Evolutionary conservation across 78 protist genomes (phyloP).

Genomic region (Creolimax fragrantissima): DNA sequence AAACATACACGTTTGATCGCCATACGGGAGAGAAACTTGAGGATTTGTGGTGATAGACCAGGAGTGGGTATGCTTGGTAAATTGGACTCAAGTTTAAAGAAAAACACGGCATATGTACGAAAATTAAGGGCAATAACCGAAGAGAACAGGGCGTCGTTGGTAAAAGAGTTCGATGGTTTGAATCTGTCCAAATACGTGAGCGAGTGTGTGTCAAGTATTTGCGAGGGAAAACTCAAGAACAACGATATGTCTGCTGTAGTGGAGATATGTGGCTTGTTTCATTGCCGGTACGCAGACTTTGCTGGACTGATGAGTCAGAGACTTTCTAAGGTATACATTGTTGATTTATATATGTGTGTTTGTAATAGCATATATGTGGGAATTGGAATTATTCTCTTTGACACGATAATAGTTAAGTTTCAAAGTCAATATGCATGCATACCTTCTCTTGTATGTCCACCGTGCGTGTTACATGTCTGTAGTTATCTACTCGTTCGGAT

Average conservation of each 20-base stretch:
- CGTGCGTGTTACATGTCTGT: too few species aligned
- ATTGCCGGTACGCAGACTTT: slow-evolving; percentile 22
- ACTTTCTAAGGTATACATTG: background rate
- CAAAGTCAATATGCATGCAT: too few species aligned
- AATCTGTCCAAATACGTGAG: slow-evolving; percentile 23
- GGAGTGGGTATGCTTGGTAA: background rate
- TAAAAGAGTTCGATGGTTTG: background rate
- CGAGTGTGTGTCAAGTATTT: slow-evolving; percentile 19
- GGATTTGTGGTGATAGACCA: background rate
- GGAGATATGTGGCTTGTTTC: background rate
- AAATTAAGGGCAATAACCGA: background rate
- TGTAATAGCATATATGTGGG: too few species aligned
- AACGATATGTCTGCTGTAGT: slow-evolving; percentile 10
- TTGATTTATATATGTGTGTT: background rate
- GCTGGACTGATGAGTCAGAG: background rate
- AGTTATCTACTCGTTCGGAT: too few species aligned
- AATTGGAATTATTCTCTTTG: too few species aligned
- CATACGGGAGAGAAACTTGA: background rate
- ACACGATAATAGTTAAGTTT: too few species aligned
- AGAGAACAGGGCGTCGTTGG: background rate
- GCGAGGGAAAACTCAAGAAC: slow-evolving; percentile 9
- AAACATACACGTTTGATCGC: background rate
- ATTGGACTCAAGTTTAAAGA: background rate
- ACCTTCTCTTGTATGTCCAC: too few species aligned
- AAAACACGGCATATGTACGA: slow-evolving; percentile 15